Evolutionary conservation across 805 yeast species (phyloP).

Genomic region (Hanseniaspora clermontiae): DNA sequence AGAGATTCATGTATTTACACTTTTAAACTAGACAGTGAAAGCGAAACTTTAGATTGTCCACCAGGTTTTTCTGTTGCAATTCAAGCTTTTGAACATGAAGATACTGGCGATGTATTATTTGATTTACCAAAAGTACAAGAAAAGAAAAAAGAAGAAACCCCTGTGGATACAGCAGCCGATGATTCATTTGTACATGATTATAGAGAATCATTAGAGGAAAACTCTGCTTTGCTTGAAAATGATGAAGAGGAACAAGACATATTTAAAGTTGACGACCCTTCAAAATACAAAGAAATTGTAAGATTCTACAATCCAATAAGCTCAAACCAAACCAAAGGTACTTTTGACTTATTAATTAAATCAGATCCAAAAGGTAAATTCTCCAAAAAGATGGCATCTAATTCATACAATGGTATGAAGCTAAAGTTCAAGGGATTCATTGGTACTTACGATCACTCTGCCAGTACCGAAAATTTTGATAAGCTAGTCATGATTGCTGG

Average conservation of each 20-base stretch:
- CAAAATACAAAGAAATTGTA: conserved; percentile 23
- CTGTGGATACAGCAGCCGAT: background rate
- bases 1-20: conserved; percentile 62
- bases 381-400: conserved; percentile 48
- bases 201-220: background rate
- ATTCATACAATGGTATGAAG: conserved; percentile 28
- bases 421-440: conserved; percentile 70
- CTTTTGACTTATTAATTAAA: conserved; percentile 64
- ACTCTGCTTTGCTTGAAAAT: background rate
- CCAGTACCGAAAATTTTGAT: conserved; percentile 41
- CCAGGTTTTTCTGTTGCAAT: conserved; percentile 68
- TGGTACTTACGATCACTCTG: conserved; percentile 48
- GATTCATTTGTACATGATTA: conserved; percentile 2
- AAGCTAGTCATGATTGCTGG: conserved; percentile 65
- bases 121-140: conserved; percentile 11
- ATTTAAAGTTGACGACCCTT: conserved; percentile 24
- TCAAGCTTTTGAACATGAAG: conserved; percentile 17
- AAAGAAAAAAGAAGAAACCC: background rate
- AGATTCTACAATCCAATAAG: conserved; percentile 71
- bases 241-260: conserved; percentile 3
- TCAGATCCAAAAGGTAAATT: conserved; percentile 62
- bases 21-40: conserved; percentile 48
- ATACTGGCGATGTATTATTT: conserved; percentile 10
- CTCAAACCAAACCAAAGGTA: conserved; percentile 55
- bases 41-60: conserved; percentile 53